Conservation (phyloP, 2,329 filamentous ascomycete species). For the Corynespora cassiicola region DNA sequence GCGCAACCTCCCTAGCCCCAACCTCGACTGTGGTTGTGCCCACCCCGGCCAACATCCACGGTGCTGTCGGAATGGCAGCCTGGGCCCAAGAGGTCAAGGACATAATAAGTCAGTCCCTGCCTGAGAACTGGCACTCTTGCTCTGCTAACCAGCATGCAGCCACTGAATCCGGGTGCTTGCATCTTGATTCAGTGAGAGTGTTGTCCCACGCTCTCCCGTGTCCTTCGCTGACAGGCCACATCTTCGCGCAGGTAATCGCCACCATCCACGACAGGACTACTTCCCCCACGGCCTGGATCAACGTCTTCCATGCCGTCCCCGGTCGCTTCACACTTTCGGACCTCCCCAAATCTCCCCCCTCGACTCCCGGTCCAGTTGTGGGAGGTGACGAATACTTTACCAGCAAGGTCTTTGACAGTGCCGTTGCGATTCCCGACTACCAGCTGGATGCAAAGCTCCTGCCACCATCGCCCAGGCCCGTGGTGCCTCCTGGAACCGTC, state of each 20-base stretch:
- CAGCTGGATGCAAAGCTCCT: constrained; percentile 59
- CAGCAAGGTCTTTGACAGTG: constrained; percentile 66
- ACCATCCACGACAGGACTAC: constrained; percentile 61
- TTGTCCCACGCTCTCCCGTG: constrained; percentile 67
- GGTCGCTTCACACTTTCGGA: constrained; percentile 67
- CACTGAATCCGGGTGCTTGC: constrained; percentile 37
- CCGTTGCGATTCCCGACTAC: constrained; percentile 65
- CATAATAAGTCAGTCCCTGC: constrained; percentile 36
- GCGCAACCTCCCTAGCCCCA: constrained; percentile 25
- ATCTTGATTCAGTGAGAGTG: constrained; percentile 57
- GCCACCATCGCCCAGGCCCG: constrained; percentile 60
- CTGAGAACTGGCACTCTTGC: constrained; percentile 8
- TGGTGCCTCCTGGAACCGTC: constrained; percentile 66
- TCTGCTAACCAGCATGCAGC: constrained; percentile 31
- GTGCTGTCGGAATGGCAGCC: constrained; percentile 29
- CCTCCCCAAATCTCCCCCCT: constrained; percentile 68
- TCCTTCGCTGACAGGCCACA: constrained; percentile 56
- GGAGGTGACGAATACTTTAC: constrained; percentile 68
- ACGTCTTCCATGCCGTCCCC: constrained; percentile 69
- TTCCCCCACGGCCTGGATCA: constrained; percentile 65
- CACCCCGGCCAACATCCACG: constrained; percentile 25
- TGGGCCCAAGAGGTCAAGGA: constrained; percentile 41
- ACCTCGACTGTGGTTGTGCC: constrained; percentile 33
- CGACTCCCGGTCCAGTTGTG: constrained; percentile 60
- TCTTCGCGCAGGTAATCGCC: constrained; percentile 63